Conservation (phyloP, 495 filamentous ascomycete genomes). For the Cercophora scortea region DNA sequence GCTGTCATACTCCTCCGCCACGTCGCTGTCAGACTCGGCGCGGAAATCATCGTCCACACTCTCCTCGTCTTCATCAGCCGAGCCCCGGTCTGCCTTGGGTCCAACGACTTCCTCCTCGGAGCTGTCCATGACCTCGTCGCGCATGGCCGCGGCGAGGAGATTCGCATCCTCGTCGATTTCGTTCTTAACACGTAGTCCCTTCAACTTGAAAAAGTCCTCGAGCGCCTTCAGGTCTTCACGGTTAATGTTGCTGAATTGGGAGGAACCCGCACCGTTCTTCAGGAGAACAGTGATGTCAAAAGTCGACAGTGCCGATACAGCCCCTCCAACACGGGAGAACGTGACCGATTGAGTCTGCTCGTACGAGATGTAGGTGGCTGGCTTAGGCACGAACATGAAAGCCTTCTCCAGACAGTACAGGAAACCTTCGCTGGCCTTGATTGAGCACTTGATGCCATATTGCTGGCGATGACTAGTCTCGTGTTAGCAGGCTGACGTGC, state of each 20-base stretch:
- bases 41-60: constrained; percentile 94
- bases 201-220: constrained; percentile 91
- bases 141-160: constrained; percentile 72
- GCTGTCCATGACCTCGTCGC: constrained; percentile 64
- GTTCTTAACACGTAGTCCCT: constrained; percentile 92
- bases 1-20: constrained; percentile 93
- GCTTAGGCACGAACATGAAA: constrained; percentile 98
- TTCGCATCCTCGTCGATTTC: constrained; percentile 64
- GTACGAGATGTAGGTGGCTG: constrained; percentile 90
- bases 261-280: constrained; percentile 67
- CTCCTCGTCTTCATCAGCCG: constrained; percentile 92
- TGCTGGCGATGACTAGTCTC: constrained; percentile 72
- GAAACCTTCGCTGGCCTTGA: constrained; percentile 97
- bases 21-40: constrained; percentile 82
- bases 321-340: constrained; percentile 92
- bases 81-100: constrained; percentile 70
- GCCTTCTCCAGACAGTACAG: constrained; percentile 96
- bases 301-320: constrained; percentile 86
- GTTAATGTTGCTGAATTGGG: constrained; percentile 98
- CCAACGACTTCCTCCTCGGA: constrained; percentile 79
- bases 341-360: constrained; percentile 84
- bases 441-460: constrained; percentile 95
- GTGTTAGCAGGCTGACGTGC: constrained; percentile 2
- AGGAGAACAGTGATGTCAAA: constrained; percentile 92
- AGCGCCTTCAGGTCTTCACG: constrained; percentile 94